Conservation (phyloP, 108 stramenopile species). For the Skeletonema marinoi region DNA sequence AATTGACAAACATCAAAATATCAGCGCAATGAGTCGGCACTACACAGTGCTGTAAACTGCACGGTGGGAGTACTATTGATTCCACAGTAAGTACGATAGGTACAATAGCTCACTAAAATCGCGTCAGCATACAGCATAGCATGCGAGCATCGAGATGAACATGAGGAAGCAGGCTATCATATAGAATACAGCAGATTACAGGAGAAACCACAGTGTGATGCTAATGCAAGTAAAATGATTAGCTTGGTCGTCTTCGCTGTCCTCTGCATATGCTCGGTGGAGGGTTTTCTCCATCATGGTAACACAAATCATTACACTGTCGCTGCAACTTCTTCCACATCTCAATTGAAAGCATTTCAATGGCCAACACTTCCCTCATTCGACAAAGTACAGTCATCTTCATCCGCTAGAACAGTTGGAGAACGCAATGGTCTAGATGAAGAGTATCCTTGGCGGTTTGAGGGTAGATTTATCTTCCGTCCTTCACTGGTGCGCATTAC, state of each 20-base stretch:
- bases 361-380: conserved; percentile 5
- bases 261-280: neutral
- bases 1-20: too few relatives aligned
- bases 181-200: too few relatives aligned
- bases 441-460: conserved; percentile 54
- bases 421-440: conserved; percentile 46
- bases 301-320: neutral
- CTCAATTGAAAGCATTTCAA: neutral
- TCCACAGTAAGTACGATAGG: too few relatives aligned
- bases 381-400: neutral
- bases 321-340: neutral
- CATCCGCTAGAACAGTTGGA: neutral
- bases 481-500: conserved; percentile 47
- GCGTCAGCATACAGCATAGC: too few relatives aligned
- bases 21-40: too few relatives aligned
- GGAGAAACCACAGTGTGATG: too few relatives aligned
- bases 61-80: too few relatives aligned
- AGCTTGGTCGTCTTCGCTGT: neutral
- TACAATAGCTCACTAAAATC: too few relatives aligned
- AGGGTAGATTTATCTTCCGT: conserved; percentile 59
- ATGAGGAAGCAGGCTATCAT: too few relatives aligned
- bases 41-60: too few relatives aligned
- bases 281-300: neutral
- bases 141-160: too few relatives aligned
- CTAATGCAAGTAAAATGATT: neutral